These are phyloP conservation scores for Paracoccidioides brasiliensis DNA, from an alignment of 2,329 filamentous ascomycete genomes.

Conservation along the genomic window DNA sequence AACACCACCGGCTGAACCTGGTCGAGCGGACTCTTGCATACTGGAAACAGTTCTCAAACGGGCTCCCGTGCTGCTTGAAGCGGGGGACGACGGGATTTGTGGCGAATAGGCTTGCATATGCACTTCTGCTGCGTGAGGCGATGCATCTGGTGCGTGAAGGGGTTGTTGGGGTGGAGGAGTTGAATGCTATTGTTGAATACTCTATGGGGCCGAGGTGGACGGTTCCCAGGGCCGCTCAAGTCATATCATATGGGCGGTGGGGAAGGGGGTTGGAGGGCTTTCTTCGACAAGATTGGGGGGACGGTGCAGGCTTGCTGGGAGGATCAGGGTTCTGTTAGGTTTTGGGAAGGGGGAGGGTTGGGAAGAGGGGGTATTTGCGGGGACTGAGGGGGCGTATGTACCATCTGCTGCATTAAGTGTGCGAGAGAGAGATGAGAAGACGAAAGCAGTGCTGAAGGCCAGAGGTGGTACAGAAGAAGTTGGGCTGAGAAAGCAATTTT, in stretches of 20 bases:
- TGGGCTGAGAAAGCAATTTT: neutral
- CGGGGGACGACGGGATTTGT: constrained; percentile 45
- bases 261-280: constrained; percentile 38
- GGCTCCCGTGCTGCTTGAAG: constrained; percentile 36
- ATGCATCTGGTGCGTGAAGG: constrained; percentile 42
- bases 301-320: constrained; percentile 45
- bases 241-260: constrained; percentile 48
- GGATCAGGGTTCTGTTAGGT: constrained; percentile 32
- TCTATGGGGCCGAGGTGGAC: constrained; percentile 44
- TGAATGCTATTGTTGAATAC: constrained; percentile 40
- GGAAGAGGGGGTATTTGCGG: constrained; percentile 33
- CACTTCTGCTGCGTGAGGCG: constrained; percentile 42
- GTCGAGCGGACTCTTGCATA: constrained; percentile 34
- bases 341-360: constrained; percentile 33
- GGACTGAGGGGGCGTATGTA: constrained; percentile 38
- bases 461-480: constrained; percentile 9
- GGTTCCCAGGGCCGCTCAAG: constrained; percentile 44
- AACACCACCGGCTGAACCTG: constrained; percentile 25
- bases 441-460: constrained; percentile 16
- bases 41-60: constrained; percentile 30
- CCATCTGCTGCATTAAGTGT: constrained; percentile 11
- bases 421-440: constrained; percentile 17
- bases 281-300: constrained; percentile 44
- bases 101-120: constrained; percentile 45
- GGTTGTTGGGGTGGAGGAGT: constrained; percentile 39